Evolutionary conservation across 1,284 basidiomycete species (phyloP).

Genomic region (Ganoderma multipileum): DNA sequence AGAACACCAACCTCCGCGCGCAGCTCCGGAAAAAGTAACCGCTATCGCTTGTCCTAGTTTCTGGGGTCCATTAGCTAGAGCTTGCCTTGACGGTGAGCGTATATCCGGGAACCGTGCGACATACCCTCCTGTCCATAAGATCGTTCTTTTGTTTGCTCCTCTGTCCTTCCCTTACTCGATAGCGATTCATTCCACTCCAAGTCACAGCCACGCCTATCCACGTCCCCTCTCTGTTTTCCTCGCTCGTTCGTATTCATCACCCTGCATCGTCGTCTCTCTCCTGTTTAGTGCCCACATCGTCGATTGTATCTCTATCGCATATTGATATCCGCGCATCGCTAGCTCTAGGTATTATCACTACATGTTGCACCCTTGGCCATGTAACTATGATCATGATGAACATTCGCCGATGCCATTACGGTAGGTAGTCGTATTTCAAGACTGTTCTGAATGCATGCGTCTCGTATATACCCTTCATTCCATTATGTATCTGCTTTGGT

Average conservation of each 20-base stretch:
- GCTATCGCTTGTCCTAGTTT: background rate
- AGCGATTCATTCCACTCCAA: background rate
- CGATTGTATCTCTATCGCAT: slow-evolving; percentile 35
- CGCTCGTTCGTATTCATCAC: slow-evolving; percentile 5
- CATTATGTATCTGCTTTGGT: background rate
- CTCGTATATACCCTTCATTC: slow-evolving; percentile 13
- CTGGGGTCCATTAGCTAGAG: background rate
- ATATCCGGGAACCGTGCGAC: background rate
- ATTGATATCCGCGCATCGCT: slow-evolving; percentile 31
- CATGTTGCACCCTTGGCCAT: slow-evolving; percentile 33
- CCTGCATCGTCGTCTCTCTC: slow-evolving; percentile 2
- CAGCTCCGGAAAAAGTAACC: slow-evolving; percentile 57
- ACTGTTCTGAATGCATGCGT: slow-evolving; percentile 30
- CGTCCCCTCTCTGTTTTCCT: background rate
- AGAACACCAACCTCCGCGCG: slow-evolving; percentile 71
- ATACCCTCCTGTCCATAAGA: background rate
- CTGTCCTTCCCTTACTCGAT: background rate
- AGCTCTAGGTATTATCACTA: slow-evolving; percentile 29
- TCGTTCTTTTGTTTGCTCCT: background rate
- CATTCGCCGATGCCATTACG: slow-evolving; percentile 19
- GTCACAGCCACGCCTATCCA: background rate
- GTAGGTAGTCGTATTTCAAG: slow-evolving; percentile 29
- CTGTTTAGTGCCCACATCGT: slow-evolving; percentile 29
- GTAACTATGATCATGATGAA: slow-evolving; percentile 28
- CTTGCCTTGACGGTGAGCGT: slow-evolving; percentile 20